phyloP scores from a whole-genome alignment of 2,329 filamentous ascomycete genomes.

The Neospermospora avenae region DNA sequence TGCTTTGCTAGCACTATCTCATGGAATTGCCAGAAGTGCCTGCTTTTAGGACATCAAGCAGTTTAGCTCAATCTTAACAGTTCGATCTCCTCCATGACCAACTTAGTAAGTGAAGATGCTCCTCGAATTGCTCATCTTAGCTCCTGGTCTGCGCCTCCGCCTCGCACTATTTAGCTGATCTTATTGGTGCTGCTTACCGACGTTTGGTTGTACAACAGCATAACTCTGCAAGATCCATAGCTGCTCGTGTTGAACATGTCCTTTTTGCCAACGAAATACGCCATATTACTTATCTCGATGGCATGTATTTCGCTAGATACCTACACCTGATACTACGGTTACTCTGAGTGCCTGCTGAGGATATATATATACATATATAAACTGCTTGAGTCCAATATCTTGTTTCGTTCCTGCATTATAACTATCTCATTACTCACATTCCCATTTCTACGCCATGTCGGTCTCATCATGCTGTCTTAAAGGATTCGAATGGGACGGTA shows the following conservation, averaged over 20 bases:
- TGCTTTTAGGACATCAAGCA: no score
- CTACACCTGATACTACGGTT: no score
- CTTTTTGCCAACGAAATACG: not conserved
- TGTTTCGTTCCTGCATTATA: not conserved
- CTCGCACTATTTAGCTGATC: not conserved
- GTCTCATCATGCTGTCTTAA: conserved; percentile 34
- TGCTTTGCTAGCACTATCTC: no score
- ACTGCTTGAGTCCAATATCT: not conserved
- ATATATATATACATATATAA: not conserved
- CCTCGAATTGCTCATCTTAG: not conserved
- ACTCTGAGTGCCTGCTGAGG: not conserved
- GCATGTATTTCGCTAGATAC: not conserved
- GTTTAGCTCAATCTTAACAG: no score
- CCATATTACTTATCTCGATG: not conserved
- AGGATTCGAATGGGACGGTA: conserved; percentile 42
- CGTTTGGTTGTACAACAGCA: not conserved
- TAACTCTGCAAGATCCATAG: not conserved
- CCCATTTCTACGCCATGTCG: not conserved
- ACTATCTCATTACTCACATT: not conserved
- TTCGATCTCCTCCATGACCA: no score
- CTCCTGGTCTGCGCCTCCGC: not conserved
- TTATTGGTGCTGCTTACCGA: not conserved
- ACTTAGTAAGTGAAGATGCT: no score
- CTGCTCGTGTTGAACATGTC: not conserved
- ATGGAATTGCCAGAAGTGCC: no score